phyloP scores from a whole-genome alignment of 2,329 filamentous ascomycete species.

The Microdochium trichocladiopsis region DNA sequence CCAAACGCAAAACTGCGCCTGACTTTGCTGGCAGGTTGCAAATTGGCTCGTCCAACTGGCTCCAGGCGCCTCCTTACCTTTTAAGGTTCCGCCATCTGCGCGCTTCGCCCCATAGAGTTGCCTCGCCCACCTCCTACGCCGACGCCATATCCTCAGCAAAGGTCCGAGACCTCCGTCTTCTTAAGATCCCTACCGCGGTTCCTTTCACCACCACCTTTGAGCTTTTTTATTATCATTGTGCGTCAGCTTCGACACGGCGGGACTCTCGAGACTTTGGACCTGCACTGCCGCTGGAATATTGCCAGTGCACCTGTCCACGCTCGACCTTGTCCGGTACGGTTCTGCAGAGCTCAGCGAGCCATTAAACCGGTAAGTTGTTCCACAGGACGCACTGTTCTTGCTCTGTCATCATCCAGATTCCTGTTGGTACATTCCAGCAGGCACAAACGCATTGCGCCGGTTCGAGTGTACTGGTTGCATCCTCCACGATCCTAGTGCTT shows the following conservation, averaged over 20 bases:
- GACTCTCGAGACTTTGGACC: conserved; percentile 2
- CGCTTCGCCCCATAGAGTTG: background rate
- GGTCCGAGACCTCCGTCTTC: background rate
- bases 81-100: background rate
- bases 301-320: conserved; percentile 20
- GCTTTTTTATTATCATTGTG: background rate
- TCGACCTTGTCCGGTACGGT: conserved; percentile 6
- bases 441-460: background rate
- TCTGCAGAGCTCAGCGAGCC: conserved; percentile 1
- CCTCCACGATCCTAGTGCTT: background rate
- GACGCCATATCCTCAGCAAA: background rate
- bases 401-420: background rate
- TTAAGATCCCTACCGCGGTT: background rate
- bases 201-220: background rate
- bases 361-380: conserved; percentile 2
- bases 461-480: background rate
- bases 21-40: background rate
- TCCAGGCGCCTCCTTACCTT: background rate
- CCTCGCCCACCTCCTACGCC: background rate
- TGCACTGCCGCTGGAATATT: conserved; percentile 33
- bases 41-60: background rate
- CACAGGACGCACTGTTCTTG: background rate
- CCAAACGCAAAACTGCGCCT: background rate
- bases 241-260: background rate
- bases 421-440: background rate